phyloP scores from a whole-genome alignment of 768 basidiomycete genomes.

The Mycena indigotica region DNA sequence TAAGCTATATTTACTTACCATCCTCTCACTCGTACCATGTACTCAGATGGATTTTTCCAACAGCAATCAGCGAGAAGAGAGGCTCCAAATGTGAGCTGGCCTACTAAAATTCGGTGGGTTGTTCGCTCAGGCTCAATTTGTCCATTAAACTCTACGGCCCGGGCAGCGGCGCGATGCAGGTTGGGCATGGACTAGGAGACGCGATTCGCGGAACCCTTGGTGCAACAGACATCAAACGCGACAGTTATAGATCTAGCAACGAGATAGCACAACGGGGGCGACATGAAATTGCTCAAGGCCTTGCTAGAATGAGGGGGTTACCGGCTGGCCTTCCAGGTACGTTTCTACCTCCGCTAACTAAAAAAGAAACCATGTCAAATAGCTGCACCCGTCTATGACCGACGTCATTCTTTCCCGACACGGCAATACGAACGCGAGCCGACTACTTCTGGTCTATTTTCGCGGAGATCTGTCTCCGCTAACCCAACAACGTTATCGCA shows the following conservation, averaged over 20 bases:
- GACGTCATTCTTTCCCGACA: conserved; percentile 16
- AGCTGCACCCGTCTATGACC: conserved; percentile 21
- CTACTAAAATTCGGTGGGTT: neutral
- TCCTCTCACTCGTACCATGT: too few relatives aligned
- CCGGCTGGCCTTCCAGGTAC: conserved; percentile 14
- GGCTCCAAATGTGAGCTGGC: neutral
- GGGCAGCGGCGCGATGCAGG: conserved; percentile 20
- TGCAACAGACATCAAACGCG: conserved; percentile 8
- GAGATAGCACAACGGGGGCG: conserved; percentile 20
- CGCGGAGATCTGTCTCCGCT: conserved; percentile 5
- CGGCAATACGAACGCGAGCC: conserved; percentile 15
- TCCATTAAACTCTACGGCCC: neutral
- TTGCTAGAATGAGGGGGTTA: conserved; percentile 16
- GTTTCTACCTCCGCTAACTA: too few relatives aligned
- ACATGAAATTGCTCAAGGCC: conserved; percentile 19
- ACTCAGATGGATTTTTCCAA: neutral
- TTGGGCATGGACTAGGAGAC: conserved; percentile 17
- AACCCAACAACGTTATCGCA: conserved; percentile 17
- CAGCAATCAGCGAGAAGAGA: neutral
- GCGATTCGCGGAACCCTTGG: conserved; percentile 20
- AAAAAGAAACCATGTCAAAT: too few relatives aligned
- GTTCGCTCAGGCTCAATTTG: neutral
- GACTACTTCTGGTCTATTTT: conserved; percentile 2
- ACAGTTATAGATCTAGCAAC: conserved; percentile 12
- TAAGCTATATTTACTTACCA: neutral